These are phyloP conservation scores for Xerocomus minutiporus DNA, from an alignment of 1,284 basidiomycete species.

Conservation along the genomic window DNA sequence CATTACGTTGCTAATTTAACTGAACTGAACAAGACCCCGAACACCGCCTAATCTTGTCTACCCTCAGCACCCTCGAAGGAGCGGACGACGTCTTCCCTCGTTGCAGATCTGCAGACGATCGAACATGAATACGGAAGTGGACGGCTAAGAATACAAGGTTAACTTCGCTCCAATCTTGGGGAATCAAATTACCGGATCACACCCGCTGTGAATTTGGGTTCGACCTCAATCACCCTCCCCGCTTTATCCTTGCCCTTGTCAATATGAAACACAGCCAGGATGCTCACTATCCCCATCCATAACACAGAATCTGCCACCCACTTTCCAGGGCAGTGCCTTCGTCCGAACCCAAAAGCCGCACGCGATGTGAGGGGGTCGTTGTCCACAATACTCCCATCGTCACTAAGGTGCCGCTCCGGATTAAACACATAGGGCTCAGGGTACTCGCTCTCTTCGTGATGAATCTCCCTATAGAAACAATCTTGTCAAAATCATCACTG, in stretches of 20 bases:
- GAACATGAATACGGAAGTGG: slow-evolving; percentile 31
- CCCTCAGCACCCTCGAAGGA: slow-evolving; percentile 11
- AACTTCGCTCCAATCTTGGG: slow-evolving; percentile 11
- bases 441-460: slow-evolving; percentile 31
- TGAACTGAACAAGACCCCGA: slow-evolving; percentile 16
- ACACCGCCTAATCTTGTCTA: slow-evolving; percentile 21
- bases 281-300: slow-evolving; percentile 33
- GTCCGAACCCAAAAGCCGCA: slow-evolving; percentile 32
- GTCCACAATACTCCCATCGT: slow-evolving; percentile 26
- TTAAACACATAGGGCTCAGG: slow-evolving; percentile 23
- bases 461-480: slow-evolving; percentile 22
- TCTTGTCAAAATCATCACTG: not conserved
- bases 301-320: slow-evolving; percentile 33
- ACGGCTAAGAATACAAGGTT: slow-evolving; percentile 25
- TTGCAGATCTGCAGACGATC: slow-evolving; percentile 29
- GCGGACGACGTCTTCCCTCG: slow-evolving; percentile 22
- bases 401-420: slow-evolving; percentile 26
- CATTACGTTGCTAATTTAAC: slow-evolving; percentile 19
- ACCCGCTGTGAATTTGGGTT: slow-evolving; percentile 31
- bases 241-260: slow-evolving; percentile 22
- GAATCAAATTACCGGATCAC: slow-evolving; percentile 29
- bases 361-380: slow-evolving; percentile 26
- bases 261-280: slow-evolving; percentile 30
- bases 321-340: slow-evolving; percentile 34
- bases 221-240: slow-evolving; percentile 26